Evolutionary conservation across 495 filamentous ascomycete genomes (phyloP).

Genomic region (Lasiosphaeris hirsuta): DNA sequence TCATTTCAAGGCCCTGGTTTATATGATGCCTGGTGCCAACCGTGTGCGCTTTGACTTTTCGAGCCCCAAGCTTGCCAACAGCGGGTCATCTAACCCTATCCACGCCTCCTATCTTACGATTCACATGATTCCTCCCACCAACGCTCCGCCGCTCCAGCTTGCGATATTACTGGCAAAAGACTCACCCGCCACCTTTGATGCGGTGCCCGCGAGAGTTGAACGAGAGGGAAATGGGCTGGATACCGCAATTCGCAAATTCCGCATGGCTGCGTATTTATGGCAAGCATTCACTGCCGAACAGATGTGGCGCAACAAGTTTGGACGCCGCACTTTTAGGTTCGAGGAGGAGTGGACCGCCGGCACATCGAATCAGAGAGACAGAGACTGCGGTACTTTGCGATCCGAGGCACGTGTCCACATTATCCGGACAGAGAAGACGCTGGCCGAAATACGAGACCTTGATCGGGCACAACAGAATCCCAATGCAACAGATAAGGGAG

Average conservation of each 20-base stretch:
- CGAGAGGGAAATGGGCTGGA: constrained; percentile 79
- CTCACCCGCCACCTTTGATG: constrained; percentile 82
- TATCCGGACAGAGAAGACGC: constrained; percentile 75
- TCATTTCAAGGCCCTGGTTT: constrained; percentile 83
- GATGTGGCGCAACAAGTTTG: constrained; percentile 84
- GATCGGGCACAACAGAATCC: constrained; percentile 77
- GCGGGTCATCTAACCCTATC: constrained; percentile 61
- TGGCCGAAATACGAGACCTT: constrained; percentile 75
- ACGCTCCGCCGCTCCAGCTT: constrained; percentile 75
- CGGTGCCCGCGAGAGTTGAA: constrained; percentile 67
- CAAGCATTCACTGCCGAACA: constrained; percentile 93
- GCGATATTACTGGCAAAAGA: constrained; percentile 83
- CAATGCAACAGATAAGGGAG: constrained; percentile 61
- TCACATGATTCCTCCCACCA: constrained; percentile 77
- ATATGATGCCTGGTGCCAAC: constrained; percentile 86
- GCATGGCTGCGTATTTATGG: constrained; percentile 92
- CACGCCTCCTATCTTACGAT: constrained; percentile 77
- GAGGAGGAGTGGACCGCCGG: constrained; percentile 92
- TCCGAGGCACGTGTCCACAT: constrained; percentile 88
- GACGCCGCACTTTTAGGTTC: constrained; percentile 78
- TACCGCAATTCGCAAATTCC: constrained; percentile 76
- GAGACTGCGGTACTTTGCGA: constrained; percentile 64
- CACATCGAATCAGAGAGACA: constrained; percentile 68
- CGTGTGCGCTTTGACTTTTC: constrained; percentile 79
- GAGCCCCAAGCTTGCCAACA: constrained; percentile 72